phyloP scores from a whole-genome alignment of 2,329 filamentous ascomycete species.

The Metarhizium robertsii region DNA sequence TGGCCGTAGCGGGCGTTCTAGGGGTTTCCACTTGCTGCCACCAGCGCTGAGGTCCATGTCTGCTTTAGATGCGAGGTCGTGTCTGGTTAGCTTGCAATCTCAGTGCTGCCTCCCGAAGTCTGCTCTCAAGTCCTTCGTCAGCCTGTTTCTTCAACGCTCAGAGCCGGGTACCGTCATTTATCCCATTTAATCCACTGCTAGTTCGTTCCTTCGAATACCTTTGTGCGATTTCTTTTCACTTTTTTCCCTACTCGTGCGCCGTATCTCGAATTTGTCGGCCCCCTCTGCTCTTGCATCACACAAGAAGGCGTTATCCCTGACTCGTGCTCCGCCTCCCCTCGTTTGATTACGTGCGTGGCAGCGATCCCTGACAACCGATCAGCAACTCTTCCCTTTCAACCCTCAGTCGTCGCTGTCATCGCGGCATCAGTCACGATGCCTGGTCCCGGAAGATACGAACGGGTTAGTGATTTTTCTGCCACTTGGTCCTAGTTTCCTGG shows the following conservation, averaged over 20 bases:
- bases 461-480: conserved; percentile 31
- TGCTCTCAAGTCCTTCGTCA: too few relatives aligned
- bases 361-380: conserved; percentile 1
- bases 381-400: background rate
- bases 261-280: background rate
- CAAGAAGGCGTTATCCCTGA: background rate
- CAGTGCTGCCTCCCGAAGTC: too few relatives aligned
- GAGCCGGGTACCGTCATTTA: too few relatives aligned
- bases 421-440: conserved; percentile 32
- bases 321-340: background rate
- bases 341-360: background rate
- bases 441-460: conserved; percentile 38
- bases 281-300: background rate
- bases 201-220: too few relatives aligned
- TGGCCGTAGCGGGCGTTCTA: background rate
- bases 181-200: too few relatives aligned
- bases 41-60: too few relatives aligned
- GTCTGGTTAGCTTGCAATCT: too few relatives aligned
- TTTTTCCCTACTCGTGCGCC: background rate
- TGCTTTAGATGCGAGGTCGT: too few relatives aligned
- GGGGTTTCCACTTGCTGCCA: background rate
- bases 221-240: background rate
- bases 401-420: background rate
- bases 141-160: too few relatives aligned
- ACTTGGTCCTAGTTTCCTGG: too few relatives aligned